Percentiles rank a stretch among this genome's conserved stretches.
phyloP scores from a whole-genome alignment of 345 rosid genomes.

The Tarenaya hassleriana region DNA sequence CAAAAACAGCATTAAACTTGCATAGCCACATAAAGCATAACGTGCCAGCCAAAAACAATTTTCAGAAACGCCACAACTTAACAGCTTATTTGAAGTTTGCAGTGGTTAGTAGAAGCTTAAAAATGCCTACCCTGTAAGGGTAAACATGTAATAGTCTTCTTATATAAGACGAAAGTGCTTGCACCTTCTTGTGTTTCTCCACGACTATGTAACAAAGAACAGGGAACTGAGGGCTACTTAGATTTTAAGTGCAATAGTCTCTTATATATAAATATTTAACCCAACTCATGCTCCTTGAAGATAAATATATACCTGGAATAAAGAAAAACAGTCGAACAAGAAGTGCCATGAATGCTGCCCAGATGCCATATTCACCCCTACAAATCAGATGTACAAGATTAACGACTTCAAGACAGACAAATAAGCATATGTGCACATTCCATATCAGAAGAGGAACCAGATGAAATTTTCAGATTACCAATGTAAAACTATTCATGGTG shows the following conservation, averaged over 20 bases:
- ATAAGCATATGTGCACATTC: background rate
- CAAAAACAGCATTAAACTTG: background rate
- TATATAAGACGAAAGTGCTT: too few species aligned
- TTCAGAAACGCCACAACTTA: background rate
- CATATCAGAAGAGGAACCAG: background rate
- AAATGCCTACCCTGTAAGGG: too few species aligned
- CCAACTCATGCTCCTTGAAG: too few species aligned
- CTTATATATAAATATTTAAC: too few species aligned
- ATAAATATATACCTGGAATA: constrained; percentile 58
- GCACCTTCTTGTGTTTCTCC: too few species aligned
- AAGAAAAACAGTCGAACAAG: constrained; percentile 75
- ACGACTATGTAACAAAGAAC: too few species aligned
- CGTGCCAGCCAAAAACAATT: background rate
- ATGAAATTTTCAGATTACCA: background rate
- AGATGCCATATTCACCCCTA: constrained; percentile 89
- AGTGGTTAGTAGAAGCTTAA: background rate
- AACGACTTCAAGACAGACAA: background rate
- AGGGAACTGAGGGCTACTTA: too few species aligned
- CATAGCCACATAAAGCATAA: background rate
- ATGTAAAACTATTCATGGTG: too few species aligned
- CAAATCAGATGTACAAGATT: constrained; percentile 22
- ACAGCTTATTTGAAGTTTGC: constrained; percentile 2
- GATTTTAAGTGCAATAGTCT: too few species aligned
- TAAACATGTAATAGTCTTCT: too few species aligned
- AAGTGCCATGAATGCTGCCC: constrained; percentile 79